phyloP scores from a whole-genome alignment of 1,139 yeast species.

The Pichia sp. region DNA sequence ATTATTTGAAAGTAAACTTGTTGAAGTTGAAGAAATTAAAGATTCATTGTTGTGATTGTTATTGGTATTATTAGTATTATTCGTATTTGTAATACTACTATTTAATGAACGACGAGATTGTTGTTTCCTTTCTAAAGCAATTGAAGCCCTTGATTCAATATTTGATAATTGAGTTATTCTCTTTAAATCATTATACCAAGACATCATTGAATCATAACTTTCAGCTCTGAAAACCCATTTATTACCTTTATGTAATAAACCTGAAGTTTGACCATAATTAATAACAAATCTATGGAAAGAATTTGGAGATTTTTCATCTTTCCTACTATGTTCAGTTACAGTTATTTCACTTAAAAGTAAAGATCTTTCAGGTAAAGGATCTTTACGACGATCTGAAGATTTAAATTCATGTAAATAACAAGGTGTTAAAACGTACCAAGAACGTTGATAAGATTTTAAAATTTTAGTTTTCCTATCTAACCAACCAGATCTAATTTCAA shows the following conservation, averaged over 20 bases:
- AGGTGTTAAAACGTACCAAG: slow-evolving; percentile 89
- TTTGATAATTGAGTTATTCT: slow-evolving; percentile 52
- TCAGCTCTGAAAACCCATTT: slow-evolving; percentile 91
- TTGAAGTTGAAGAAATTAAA: slow-evolving; percentile 5
- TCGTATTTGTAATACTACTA: slow-evolving; percentile 7
- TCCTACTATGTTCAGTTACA: slow-evolving; percentile 73
- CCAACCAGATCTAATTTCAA: slow-evolving; percentile 68
- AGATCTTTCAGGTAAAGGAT: slow-evolving; percentile 83
- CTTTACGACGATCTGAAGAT: slow-evolving; percentile 72
- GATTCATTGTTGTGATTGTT: background rate
- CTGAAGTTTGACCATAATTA: slow-evolving; percentile 58
- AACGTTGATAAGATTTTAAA: slow-evolving; percentile 79
- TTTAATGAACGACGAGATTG: slow-evolving; percentile 14
- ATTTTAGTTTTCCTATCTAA: slow-evolving; percentile 88
- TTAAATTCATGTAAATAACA: slow-evolving; percentile 87
- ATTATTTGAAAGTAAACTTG: slow-evolving; percentile 8
- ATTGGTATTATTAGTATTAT: no score
- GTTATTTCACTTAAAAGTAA: slow-evolving; percentile 74
- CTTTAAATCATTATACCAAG: slow-evolving; percentile 77
- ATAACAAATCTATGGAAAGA: slow-evolving; percentile 73
- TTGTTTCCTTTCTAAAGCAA: slow-evolving; percentile 32
- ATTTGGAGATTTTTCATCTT: slow-evolving; percentile 51
- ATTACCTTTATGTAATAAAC: slow-evolving; percentile 67
- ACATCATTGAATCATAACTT: slow-evolving; percentile 66
- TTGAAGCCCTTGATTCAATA: slow-evolving; percentile 43